Evolutionary conservation across 2,329 filamentous ascomycete species (phyloP).

Genomic region (Monosporascus sp.): DNA sequence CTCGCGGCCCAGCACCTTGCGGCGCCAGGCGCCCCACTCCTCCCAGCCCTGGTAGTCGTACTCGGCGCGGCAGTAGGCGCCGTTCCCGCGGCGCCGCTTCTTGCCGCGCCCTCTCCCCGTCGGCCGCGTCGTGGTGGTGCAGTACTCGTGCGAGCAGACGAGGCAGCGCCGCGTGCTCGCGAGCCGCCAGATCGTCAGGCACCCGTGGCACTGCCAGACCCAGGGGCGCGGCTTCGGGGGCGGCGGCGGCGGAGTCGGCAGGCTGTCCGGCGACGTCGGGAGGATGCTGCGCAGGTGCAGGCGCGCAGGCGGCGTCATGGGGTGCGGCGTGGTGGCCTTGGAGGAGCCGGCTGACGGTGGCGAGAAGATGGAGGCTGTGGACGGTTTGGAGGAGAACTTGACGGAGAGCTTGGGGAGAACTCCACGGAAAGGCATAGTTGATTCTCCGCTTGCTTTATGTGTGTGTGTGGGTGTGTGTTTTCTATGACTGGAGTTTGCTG

Average conservation of each 20-base stretch:
- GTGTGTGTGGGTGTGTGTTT: background rate
- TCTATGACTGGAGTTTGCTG: no score
- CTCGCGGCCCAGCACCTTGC: slow-evolving; percentile 20
- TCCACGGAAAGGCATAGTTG: slow-evolving; percentile 6
- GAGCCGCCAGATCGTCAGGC: slow-evolving; percentile 23
- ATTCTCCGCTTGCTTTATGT: background rate
- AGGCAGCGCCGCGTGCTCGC: slow-evolving; percentile 31
- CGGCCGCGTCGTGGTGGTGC: slow-evolving; percentile 8
- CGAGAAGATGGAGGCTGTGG: slow-evolving; percentile 3
- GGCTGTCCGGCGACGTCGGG: slow-evolving; percentile 16
- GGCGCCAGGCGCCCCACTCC: slow-evolving; percentile 25
- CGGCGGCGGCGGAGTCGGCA: slow-evolving; percentile 19
- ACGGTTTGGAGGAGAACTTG: slow-evolving; percentile 6
- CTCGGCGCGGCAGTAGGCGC: slow-evolving; percentile 18
- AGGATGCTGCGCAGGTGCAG: slow-evolving; percentile 24
- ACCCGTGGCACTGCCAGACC: slow-evolving; percentile 32
- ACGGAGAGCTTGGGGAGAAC: slow-evolving; percentile 16
- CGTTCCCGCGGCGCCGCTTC: slow-evolving; percentile 12
- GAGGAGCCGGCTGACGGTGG: slow-evolving; percentile 1
- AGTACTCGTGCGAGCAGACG: slow-evolving; percentile 22
- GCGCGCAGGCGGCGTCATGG: slow-evolving; percentile 21
- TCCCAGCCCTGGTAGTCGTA: slow-evolving; percentile 26
- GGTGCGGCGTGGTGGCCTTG: slow-evolving; percentile 1
- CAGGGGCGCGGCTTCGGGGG: slow-evolving; percentile 21
- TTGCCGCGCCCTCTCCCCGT: slow-evolving; percentile 5